These are phyloP conservation scores for Xerophyta viscosa DNA, from an alignment of 106 monocot genomes.

Conservation along the genomic window DNA sequence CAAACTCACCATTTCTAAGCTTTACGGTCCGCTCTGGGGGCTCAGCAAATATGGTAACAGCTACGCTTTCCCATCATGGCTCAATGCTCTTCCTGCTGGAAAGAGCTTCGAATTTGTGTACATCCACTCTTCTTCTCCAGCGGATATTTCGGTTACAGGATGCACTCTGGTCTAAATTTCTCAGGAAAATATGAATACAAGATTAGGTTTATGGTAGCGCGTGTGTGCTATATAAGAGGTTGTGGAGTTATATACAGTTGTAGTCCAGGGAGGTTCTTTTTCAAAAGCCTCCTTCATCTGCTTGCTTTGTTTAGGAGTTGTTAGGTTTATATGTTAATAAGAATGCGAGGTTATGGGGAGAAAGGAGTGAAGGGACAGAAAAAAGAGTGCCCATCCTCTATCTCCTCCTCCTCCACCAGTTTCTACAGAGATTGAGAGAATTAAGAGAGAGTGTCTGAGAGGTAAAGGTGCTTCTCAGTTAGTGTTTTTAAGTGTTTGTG, in stretches of 20 bases:
- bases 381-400: slow-evolving; percentile 58
- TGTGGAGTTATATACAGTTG: not conserved
- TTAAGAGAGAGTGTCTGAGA: not conserved
- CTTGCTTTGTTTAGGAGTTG: slow-evolving; percentile 3
- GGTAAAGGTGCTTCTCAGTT: not conserved
- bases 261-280: slow-evolving; percentile 15
- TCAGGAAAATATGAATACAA: not conserved
- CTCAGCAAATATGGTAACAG: slow-evolving; percentile 35
- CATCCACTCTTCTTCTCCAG: slow-evolving; percentile 49
- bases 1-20: slow-evolving; percentile 32
- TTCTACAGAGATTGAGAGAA: not conserved
- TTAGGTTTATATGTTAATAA: slow-evolving; percentile 11
- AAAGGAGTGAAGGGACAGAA: slow-evolving; percentile 55
- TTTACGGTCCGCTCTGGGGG: slow-evolving; percentile 61
- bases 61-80: slow-evolving; percentile 46
- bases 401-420: slow-evolving; percentile 14
- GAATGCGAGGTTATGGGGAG: slow-evolving; percentile 22
- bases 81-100: slow-evolving; percentile 41
- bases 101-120: slow-evolving; percentile 68
- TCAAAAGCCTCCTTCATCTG: slow-evolving; percentile 1
- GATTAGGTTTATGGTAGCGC: not conserved
- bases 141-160: slow-evolving; percentile 34
- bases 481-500: not conserved
- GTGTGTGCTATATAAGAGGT: not conserved
- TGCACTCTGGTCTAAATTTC: slow-evolving; percentile 36